A percentile compares a stretch with the other conserved stretches of the same genome.
phyloP scores from a whole-genome alignment of 2,329 filamentous ascomycete genomes.

The Didymella keratinophila region DNA sequence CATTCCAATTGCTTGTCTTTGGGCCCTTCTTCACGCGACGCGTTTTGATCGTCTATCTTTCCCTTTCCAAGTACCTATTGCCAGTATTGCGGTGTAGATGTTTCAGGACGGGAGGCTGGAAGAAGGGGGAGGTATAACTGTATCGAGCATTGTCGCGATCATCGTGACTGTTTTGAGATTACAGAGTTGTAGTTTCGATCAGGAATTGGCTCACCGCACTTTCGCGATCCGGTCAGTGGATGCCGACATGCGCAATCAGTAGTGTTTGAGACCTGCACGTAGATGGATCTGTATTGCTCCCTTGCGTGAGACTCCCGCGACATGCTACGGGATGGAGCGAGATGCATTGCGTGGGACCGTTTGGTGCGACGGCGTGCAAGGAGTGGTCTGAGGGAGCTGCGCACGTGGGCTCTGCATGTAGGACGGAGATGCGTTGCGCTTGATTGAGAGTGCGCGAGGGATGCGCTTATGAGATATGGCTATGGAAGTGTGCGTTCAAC shows the following conservation, averaged over 20 bases:
- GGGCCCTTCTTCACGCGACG: too few species aligned
- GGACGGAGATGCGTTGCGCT: not conserved
- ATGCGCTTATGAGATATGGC: not conserved
- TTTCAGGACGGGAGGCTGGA: not conserved
- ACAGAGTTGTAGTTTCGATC: too few species aligned
- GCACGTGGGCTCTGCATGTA: constrained; percentile 2
- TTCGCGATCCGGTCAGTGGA: not conserved
- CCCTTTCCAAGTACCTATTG: too few species aligned
- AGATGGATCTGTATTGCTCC: not conserved
- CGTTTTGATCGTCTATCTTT: too few species aligned
- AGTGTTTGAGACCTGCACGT: too few species aligned
- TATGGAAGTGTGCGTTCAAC: not conserved
- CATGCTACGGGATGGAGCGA: not conserved
- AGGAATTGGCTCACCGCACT: not conserved
- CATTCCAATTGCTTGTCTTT: not conserved
- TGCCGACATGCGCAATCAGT: not conserved
- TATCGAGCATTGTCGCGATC: not conserved
- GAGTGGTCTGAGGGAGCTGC: not conserved
- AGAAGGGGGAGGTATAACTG: not conserved
- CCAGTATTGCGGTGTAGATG: not conserved
- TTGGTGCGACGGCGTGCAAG: constrained; percentile 7
- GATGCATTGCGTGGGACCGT: constrained; percentile 7
- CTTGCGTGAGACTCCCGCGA: constrained; percentile 1
- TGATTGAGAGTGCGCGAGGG: not conserved
- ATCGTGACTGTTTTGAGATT: too few species aligned